Percentiles rank a stretch among this genome's conserved stretches.
phyloP scores from a whole-genome alignment of 257 asterid genomes.

The Salvia hispanica region DNA sequence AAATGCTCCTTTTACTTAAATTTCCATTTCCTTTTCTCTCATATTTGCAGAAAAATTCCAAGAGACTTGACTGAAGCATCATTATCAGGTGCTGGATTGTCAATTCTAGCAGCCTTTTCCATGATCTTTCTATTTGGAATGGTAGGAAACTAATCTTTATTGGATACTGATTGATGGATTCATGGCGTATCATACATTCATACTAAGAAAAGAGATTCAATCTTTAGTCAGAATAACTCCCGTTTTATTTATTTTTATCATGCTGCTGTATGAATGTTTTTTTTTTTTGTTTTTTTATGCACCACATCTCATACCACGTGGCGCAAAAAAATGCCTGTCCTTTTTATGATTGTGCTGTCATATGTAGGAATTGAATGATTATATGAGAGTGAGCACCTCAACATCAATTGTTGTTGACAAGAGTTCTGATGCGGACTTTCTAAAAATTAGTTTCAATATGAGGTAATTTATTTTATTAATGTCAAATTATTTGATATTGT shows the following conservation, averaged over 20 bases:
- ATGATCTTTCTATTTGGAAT: slow-evolving; percentile 91
- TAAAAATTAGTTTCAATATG: slow-evolving; percentile 84
- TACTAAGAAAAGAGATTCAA: slow-evolving; percentile 4
- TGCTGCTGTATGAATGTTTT: slow-evolving; percentile 3
- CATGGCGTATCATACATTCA: slow-evolving; percentile 13
- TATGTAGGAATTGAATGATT: slow-evolving; percentile 74
- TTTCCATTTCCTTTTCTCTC: slow-evolving; percentile 7
- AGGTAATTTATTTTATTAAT: slow-evolving; percentile 50
- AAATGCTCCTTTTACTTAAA: slow-evolving; percentile 6
- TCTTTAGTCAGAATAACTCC: background rate
- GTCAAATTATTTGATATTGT: slow-evolving; percentile 11
- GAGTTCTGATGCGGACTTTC: slow-evolving; percentile 86
- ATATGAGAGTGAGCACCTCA: slow-evolving; percentile 67
- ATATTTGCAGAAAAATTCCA: slow-evolving; percentile 77
- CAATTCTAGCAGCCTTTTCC: slow-evolving; percentile 76
- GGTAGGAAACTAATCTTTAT: slow-evolving; percentile 54
- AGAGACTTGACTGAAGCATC: slow-evolving; percentile 93
- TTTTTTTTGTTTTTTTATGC: background rate
- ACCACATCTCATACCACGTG: background rate
- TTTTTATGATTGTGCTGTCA: slow-evolving; percentile 31
- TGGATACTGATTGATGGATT: slow-evolving; percentile 15
- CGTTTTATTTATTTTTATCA: slow-evolving; percentile 1
- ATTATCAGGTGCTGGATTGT: slow-evolving; percentile 90
- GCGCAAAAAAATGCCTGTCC: background rate
- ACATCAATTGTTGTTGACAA: slow-evolving; percentile 82